Percentiles rank a stretch among this genome's conserved stretches.
phyloP scores from a whole-genome alignment of 2,329 filamentous ascomycete species.

The Penicillium olsonii region DNA sequence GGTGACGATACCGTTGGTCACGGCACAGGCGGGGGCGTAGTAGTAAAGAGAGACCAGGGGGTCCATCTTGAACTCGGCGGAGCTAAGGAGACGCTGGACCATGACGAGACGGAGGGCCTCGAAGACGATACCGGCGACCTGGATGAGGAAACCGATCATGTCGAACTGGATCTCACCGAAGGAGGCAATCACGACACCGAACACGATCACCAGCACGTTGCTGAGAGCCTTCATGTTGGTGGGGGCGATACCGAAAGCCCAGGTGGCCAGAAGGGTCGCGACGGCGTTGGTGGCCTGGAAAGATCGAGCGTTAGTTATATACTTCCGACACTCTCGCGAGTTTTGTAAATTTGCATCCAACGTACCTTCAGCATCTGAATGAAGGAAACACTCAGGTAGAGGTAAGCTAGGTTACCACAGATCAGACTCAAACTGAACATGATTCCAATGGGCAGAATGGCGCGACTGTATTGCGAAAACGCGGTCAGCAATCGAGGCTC shows the following conservation, averaged over 20 bases:
- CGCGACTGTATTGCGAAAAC: constrained; percentile 51
- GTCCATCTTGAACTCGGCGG: constrained; percentile 79
- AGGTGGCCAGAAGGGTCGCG: constrained; percentile 83
- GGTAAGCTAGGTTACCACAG: constrained; percentile 92
- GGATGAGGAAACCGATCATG: constrained; percentile 62
- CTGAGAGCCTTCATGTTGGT: constrained; percentile 81
- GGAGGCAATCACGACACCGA: constrained; percentile 91
- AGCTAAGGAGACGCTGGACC: constrained; percentile 76
- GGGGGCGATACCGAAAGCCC: constrained; percentile 78
- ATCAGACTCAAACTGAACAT: constrained; percentile 97
- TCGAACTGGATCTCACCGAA: constrained; percentile 92
- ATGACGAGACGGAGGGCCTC: constrained; percentile 78
- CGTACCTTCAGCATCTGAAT: constrained; percentile 97
- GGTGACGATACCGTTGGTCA: constrained; percentile 72
- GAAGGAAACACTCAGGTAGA: constrained; percentile 93
- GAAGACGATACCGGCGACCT: constrained; percentile 72
- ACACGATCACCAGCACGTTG: constrained; percentile 90
- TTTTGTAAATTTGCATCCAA: constrained; percentile 18
- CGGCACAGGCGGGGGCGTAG: constrained; percentile 77
- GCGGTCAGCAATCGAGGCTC: constrained; percentile 1
- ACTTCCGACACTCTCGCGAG: neutral
- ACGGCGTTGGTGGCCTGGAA: constrained; percentile 84
- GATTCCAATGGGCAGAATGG: constrained; percentile 90
- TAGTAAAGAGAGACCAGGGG: constrained; percentile 85
- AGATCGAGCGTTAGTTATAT: neutral